Base-by-base conservation (phyloP, 306 rosid species). In the Boehmeria nivea region DNA sequence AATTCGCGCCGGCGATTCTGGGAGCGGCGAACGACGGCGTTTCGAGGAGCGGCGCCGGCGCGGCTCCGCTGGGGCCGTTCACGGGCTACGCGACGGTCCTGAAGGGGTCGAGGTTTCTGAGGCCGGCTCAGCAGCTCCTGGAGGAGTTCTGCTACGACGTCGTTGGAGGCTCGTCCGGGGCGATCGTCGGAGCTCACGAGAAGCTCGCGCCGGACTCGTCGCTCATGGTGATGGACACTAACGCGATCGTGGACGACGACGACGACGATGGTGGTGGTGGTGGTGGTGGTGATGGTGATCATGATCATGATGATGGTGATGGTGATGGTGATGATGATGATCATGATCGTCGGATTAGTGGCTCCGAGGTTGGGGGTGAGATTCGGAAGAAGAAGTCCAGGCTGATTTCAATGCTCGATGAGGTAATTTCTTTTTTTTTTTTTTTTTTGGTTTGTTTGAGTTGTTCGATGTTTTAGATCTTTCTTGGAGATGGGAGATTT, bases 41-140 rank as follows among this genome's bases (percentile, higher is more conserved):
- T 50, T 54, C 76, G 7, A 44, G 71, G 18, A 72, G 69, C 13
- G 45, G n/a, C 45, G 58, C 75, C 36, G 36, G 1, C 66, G 59
- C 75, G 10, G 77, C 57, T 17, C 93, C 87, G 0, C 59, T 80
- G 1, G 86, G 90, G 12, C 94, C 94, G 0, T 88, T 82, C 19
- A 79, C 88, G 1, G 94, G 94, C 9, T 82, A 82, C 52, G 79
- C 88, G 2, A 69, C 87, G 56, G 59, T 88, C 59, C 65, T 88
- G 61, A 88, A 82, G 69, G 90, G 81, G 54, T 88, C 96, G 14
- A 82, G 88, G 66, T 88, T 82, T 47, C 57, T 84, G 51, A 82
- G 63, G 70, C 96, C 94, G 0, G 90, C 96, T 8, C 96, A 88
- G 54, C 81, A 77, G 53, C 54, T 88, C 56, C 65, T 88, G 33